phyloP scores from a whole-genome alignment of 371 early-diverging fungal genomes.

The Saksenaea vasiformis region DNA sequence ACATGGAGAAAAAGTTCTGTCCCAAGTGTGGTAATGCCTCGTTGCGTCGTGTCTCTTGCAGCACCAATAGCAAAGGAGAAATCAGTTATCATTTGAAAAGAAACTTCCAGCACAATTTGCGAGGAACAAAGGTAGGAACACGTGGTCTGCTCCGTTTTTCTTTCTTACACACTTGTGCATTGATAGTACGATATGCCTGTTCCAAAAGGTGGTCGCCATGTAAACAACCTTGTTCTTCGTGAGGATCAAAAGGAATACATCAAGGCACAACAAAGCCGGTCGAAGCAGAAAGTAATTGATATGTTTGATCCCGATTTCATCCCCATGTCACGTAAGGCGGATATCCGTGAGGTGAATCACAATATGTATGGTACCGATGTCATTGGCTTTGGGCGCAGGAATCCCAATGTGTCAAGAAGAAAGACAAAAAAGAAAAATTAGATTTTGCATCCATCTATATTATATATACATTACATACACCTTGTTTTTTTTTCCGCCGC shows the following conservation, averaged over 20 bases:
- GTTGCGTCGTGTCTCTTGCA: conserved; percentile 81
- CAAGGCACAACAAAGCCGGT: conserved; percentile 52
- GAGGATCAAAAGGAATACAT: conserved; percentile 92
- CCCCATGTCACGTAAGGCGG: conserved; percentile 62
- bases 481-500: background rate
- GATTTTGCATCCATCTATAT: conserved; percentile 1
- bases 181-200: conserved; percentile 78
- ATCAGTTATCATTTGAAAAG: conserved; percentile 83
- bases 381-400: conserved; percentile 86
- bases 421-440: conserved; percentile 50
- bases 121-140: conserved; percentile 77
- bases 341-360: conserved; percentile 41
- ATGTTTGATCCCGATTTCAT: conserved; percentile 81
- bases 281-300: conserved; percentile 60
- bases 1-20: conserved; percentile 93
- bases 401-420: conserved; percentile 77
- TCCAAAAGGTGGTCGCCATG: conserved; percentile 80
- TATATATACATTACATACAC: background rate
- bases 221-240: conserved; percentile 81
- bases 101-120: conserved; percentile 87
- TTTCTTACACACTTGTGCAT: background rate
- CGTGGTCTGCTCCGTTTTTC: no score
- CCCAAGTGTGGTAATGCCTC: conserved; percentile 91
- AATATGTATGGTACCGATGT: conserved; percentile 71
- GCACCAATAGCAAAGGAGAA: conserved; percentile 80